Conservation (phyloP, 805 yeast genomes). For the Kluyveromyces aestuarii region DNA sequence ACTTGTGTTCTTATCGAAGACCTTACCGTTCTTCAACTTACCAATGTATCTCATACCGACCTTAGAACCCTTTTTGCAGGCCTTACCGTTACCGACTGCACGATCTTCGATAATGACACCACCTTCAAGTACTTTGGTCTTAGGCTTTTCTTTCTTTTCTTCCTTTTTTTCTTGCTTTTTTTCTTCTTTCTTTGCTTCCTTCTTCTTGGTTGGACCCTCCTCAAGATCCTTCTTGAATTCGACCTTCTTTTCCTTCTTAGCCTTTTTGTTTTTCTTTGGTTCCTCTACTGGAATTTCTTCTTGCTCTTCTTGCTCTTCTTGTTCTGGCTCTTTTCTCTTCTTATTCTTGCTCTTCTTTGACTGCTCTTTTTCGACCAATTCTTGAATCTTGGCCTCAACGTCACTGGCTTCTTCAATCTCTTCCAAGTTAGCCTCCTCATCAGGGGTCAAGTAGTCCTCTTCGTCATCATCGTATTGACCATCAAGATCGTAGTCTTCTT, state of each 20-base stretch:
- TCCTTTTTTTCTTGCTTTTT: conserved; percentile 18
- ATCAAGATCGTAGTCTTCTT: conserved; percentile 43
- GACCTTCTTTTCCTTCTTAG: conserved; percentile 57
- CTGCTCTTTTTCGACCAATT: conserved; percentile 48
- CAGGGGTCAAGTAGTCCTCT: conserved; percentile 34
- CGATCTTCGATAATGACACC: conserved; percentile 93
- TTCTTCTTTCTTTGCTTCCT: conserved; percentile 13
- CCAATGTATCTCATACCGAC: conserved; percentile 98
- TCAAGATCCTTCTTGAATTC: conserved; percentile 86
- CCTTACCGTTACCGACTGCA: conserved; percentile 77
- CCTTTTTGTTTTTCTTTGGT: conserved; percentile 26
- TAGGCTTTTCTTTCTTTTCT: conserved; percentile 40
- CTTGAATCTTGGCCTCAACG: conserved; percentile 64
- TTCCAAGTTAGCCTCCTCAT: conserved; percentile 50
- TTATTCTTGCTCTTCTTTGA: conserved; percentile 27
- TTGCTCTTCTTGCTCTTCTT: conserved; percentile 23
- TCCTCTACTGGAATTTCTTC: conserved; percentile 25
- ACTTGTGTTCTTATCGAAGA: conserved; percentile 91
- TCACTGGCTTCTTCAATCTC: conserved; percentile 63
- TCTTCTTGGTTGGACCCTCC: conserved; percentile 76
- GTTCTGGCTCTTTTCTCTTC: conserved; percentile 26
- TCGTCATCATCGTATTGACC: conserved; percentile 45
- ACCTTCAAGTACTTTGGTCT: conserved; percentile 78
- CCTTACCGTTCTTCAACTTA: conserved; percentile 92
- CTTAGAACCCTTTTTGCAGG: conserved; percentile 79